phyloP scores from a whole-genome alignment of 441 rosid genomes.

The Populus hybrid region DNA sequence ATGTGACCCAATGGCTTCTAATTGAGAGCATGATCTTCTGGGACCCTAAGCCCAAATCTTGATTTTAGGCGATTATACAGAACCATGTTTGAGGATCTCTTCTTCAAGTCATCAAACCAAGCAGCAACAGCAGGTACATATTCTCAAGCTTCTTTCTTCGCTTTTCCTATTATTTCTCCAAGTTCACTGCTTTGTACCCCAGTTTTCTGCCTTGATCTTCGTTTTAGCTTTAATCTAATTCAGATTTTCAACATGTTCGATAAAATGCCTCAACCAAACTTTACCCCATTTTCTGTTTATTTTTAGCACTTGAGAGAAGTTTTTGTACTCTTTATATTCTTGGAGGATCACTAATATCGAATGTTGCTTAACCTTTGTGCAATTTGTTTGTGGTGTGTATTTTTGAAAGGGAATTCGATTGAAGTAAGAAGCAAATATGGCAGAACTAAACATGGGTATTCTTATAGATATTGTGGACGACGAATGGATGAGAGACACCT shows the following conservation, averaged over 20 bases:
- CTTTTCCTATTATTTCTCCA: background rate
- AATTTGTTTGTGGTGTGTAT: background rate
- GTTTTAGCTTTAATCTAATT: background rate
- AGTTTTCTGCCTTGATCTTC: background rate
- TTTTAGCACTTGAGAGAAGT: background rate
- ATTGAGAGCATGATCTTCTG: background rate
- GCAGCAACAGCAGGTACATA: background rate
- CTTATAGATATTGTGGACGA: slow-evolving; percentile 89
- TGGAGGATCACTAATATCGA: background rate
- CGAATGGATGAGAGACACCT: slow-evolving; percentile 94
- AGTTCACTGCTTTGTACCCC: background rate
- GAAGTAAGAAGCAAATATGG: slow-evolving; percentile 36
- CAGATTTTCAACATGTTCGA: background rate
- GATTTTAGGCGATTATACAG: background rate
- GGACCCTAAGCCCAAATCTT: background rate
- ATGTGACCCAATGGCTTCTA: background rate
- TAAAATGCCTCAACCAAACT: background rate
- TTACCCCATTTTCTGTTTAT: background rate
- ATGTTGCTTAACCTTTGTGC: background rate
- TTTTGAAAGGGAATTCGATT: slow-evolving; percentile 3
- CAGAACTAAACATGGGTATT: slow-evolving; percentile 69
- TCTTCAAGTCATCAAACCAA: background rate
- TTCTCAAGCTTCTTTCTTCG: background rate
- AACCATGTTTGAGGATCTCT: background rate
- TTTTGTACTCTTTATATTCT: background rate